Evolutionary conservation across 768 basidiomycete genomes (phyloP).

Genomic region (Auricularia auricula-judae): DNA sequence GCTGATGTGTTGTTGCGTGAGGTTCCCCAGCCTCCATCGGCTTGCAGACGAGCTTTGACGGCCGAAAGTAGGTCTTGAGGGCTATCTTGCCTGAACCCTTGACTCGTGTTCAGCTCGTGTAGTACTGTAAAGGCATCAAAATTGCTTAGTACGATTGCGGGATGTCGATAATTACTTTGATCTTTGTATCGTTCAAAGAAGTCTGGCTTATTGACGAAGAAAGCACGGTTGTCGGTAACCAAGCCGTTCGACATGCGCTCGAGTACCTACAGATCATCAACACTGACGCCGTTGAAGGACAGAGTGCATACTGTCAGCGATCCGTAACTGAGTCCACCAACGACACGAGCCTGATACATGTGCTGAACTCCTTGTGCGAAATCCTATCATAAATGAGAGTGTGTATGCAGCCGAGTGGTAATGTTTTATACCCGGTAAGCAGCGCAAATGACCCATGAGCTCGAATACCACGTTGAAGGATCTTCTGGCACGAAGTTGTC

Average conservation of each 20-base stretch:
- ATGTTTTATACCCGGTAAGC: neutral
- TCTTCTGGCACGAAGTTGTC: neutral
- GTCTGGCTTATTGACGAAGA: neutral
- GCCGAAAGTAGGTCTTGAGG: neutral
- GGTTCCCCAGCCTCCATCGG: no score
- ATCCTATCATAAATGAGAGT: no score
- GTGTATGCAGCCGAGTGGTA: neutral
- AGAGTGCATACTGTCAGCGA: neutral
- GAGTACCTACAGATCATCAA: neutral
- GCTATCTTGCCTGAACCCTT: neutral
- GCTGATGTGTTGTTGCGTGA: no score
- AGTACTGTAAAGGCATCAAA: neutral
- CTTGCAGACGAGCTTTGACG: neutral
- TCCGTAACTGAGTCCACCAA: no score
- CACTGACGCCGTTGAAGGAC: neutral
- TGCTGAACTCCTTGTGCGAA: no score
- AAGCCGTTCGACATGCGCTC: neutral
- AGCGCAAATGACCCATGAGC: neutral
- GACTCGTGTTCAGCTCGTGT: neutral
- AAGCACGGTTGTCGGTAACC: neutral
- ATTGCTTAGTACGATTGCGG: neutral
- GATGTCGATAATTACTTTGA: neutral
- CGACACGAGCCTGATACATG: no score
- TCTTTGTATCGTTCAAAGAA: neutral
- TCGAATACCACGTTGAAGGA: neutral